These are phyloP conservation scores for Collybia sp. DNA, from an alignment of 768 basidiomycete species.

Conservation along the genomic window DNA sequence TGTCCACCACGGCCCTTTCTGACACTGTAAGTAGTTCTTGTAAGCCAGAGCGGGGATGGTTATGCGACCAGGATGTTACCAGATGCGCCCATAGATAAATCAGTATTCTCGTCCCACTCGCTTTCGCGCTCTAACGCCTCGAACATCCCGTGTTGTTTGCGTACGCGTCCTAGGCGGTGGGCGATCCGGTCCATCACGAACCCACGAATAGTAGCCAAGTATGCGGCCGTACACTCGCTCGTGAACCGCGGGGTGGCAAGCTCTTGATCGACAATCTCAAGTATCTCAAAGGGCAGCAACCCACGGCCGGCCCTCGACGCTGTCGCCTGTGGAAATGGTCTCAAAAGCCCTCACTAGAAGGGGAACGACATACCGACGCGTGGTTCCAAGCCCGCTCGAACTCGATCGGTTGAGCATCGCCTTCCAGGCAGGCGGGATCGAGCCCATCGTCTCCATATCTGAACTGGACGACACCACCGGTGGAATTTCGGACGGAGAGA, in stretches of 20 bases:
- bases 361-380: constrained; percentile 50
- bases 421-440: constrained; percentile 94
- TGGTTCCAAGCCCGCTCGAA: constrained; percentile 85
- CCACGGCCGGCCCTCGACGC: constrained; percentile 54
- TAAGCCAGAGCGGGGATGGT: no score
- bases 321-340: constrained; percentile 46
- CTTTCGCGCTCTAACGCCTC: constrained; percentile 70
- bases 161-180: constrained; percentile 56
- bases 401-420: constrained; percentile 91
- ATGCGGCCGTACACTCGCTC: constrained; percentile 68
- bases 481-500: constrained; percentile 89
- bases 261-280: constrained; percentile 64
- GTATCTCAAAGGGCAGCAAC: constrained; percentile 84
- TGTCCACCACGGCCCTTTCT: constrained; percentile 76
- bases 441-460: constrained; percentile 95
- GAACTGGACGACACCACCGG: constrained; percentile 96
- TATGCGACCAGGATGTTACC: constrained; percentile 34
- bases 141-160: constrained; percentile 76
- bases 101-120: constrained; percentile 77
- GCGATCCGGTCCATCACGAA: constrained; percentile 72
- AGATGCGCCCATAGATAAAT: constrained; percentile 71
- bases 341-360: not conserved
- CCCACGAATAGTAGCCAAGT: constrained; percentile 59
- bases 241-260: constrained; percentile 53
- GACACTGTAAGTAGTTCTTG: constrained; percentile 35